These are phyloP conservation scores for Ganoderma sinense DNA, from an alignment of 1,284 basidiomycete species.

Conservation along the genomic window DNA sequence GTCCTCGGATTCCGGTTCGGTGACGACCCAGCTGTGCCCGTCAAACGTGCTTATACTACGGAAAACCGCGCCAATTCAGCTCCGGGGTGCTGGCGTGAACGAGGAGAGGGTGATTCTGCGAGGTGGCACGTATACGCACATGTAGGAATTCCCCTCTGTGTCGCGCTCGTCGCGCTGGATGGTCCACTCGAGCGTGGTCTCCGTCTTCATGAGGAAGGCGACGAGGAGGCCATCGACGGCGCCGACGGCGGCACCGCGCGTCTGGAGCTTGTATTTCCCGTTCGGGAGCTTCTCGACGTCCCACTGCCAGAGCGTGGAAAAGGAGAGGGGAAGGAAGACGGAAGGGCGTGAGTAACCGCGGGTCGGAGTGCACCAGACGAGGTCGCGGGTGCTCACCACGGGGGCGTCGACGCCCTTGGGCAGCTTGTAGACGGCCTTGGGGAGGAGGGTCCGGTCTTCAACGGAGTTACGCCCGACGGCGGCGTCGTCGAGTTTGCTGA, in stretches of 20 bases:
- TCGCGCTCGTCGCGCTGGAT: not conserved
- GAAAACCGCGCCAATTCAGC: not conserved
- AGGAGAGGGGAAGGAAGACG: not conserved
- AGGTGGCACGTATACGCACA: not conserved
- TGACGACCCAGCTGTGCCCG: not conserved
- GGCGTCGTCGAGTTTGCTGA: not conserved
- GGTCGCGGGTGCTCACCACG: not conserved
- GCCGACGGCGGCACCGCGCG: not conserved
- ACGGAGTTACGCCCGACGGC: not conserved
- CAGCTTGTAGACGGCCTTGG: not conserved
- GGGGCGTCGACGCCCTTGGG: not conserved
- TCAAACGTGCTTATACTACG: not conserved
- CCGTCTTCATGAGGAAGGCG: not conserved
- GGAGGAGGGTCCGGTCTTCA: not conserved
- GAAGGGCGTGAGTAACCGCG: not conserved
- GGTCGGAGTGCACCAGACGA: not conserved
- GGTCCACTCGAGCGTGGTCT: not conserved
- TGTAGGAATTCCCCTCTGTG: not conserved
- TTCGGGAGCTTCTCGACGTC: conserved; percentile 1
- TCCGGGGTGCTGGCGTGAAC: not conserved
- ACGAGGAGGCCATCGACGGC: not conserved
- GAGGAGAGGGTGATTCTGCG: not conserved
- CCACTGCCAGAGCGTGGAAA: not conserved
- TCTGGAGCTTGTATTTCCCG: not conserved
- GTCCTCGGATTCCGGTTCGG: not conserved